These are phyloP conservation scores for Fusarium nanum DNA, from an alignment of 2,329 filamentous ascomycete species.

Conservation along the genomic window DNA sequence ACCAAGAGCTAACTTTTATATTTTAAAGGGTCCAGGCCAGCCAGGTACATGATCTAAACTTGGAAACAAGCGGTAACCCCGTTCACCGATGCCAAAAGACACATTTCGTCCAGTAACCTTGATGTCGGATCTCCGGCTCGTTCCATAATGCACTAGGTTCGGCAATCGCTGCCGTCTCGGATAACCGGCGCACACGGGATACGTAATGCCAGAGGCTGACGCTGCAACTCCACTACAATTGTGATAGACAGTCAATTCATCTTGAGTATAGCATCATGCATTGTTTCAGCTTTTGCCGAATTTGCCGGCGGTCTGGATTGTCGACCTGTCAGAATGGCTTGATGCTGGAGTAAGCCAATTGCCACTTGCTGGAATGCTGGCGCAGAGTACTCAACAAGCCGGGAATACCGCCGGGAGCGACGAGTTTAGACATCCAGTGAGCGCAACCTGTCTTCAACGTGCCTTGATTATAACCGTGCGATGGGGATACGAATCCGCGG, in stretches of 20 bases:
- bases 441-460: background rate
- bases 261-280: background rate
- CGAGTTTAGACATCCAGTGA: background rate
- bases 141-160: conserved; percentile 15
- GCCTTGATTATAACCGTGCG: background rate
- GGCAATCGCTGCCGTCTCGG: conserved; percentile 35
- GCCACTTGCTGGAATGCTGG: background rate
- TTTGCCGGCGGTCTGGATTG: conserved; percentile 12
- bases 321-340: background rate
- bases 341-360: background rate
- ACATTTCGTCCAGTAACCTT: background rate
- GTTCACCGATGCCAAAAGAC: background rate
- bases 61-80: background rate
- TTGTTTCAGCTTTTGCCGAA: conserved; percentile 15
- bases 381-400: background rate
- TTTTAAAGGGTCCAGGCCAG: conserved; percentile 1
- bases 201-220: conserved; percentile 17
- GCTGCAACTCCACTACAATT: conserved; percentile 15
- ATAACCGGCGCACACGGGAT: conserved; percentile 29
- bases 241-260: background rate
- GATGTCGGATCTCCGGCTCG: conserved; percentile 38
- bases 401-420: background rate
- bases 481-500: background rate
- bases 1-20: conserved; percentile 13
- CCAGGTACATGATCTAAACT: conserved; percentile 17